Base-by-base conservation (phyloP, 176 grass and related monocot genomes). In the Carex parvula region DNA sequence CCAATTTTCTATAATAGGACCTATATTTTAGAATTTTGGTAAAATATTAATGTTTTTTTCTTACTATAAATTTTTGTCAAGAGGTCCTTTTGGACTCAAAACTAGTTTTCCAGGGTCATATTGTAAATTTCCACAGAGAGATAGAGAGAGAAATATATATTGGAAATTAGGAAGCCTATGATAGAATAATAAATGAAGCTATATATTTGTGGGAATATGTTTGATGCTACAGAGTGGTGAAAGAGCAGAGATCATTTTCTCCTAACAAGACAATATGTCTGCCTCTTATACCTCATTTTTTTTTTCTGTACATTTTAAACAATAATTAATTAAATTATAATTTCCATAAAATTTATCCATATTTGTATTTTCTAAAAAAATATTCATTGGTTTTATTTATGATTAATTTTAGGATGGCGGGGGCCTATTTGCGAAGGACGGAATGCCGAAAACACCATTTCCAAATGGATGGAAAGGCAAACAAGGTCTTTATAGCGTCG, bases 401-500 rank as follows among this genome's bases (percentile, higher is more conserved):
- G 54, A 9, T 63, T 21, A 2, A 50, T 59, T 48, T 20, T 83
- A 99, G 96, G 96, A 93, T 60, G 91, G 82, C 1, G 87, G 85
- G 0, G 80, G 80, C 1, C 78, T 92, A 13, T 99, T 99, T 80
- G 90, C 89, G 7, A 89, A 69, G 20, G 90, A 94, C 17, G 93
- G 96, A 75, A 87, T 79, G 13, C 90, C 93, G 20, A 95, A 69
- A 64, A 70, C 22, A 0, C 85, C 85, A 18, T 99, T 94, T 60
- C 96, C 93, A 0, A 58, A 92, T 37, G 88, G 90, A 8, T 99
- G 96, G 96, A 95, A 85, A 87, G 96, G 93, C 53, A 57, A 86
- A n/a, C 86, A 95, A 17, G 91, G 96, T 2, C 87, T 99, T 74
- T 99, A 93, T 88, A 90, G 91, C 39, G 88, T 95, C 13, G 96